phyloP scores from a whole-genome alignment of 1,284 basidiomycete genomes.

The Cryptococcus amylolentus region DNA sequence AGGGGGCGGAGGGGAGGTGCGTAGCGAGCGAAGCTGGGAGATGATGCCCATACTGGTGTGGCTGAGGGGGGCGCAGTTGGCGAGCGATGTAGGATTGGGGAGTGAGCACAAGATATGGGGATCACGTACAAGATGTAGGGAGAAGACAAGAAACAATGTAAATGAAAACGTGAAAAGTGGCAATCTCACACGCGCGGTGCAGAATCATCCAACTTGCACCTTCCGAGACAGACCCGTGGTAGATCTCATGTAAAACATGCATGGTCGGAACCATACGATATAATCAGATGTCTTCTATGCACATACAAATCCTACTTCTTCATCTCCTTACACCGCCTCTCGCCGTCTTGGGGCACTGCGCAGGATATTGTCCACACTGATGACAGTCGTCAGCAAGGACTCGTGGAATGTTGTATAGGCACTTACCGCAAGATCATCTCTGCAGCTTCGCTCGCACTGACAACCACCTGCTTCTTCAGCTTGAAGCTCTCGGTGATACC shows the following conservation, averaged over 20 bases:
- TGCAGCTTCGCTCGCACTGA: slow-evolving; percentile 91
- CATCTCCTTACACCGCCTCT: slow-evolving; percentile 45
- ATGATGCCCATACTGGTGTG: not conserved
- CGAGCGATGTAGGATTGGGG: not conserved
- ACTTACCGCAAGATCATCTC: slow-evolving; percentile 96
- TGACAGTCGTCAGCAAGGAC: slow-evolving; percentile 4
- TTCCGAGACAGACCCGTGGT: no score
- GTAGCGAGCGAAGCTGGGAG: not conserved
- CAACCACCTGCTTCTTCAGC: slow-evolving; percentile 90
- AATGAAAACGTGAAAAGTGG: no score
- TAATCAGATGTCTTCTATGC: not conserved
- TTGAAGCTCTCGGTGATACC: slow-evolving; percentile 97
- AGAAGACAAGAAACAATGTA: no score
- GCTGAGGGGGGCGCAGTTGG: not conserved
- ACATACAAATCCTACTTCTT: not conserved
- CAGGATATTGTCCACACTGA: slow-evolving; percentile 56
- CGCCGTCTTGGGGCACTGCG: slow-evolving; percentile 58
- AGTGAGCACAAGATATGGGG: not conserved
- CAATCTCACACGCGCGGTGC: no score
- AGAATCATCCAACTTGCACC: no score
- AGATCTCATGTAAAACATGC: no score
- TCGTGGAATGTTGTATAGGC: not conserved
- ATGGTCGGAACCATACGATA: no score
- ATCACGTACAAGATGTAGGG: no score
- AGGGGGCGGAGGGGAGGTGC: no score